A percentile compares a stretch with the other conserved stretches of the same genome.
phyloP scores from a whole-genome alignment of 208 protist genomes.

The Wallacemonas sp. region DNA sequence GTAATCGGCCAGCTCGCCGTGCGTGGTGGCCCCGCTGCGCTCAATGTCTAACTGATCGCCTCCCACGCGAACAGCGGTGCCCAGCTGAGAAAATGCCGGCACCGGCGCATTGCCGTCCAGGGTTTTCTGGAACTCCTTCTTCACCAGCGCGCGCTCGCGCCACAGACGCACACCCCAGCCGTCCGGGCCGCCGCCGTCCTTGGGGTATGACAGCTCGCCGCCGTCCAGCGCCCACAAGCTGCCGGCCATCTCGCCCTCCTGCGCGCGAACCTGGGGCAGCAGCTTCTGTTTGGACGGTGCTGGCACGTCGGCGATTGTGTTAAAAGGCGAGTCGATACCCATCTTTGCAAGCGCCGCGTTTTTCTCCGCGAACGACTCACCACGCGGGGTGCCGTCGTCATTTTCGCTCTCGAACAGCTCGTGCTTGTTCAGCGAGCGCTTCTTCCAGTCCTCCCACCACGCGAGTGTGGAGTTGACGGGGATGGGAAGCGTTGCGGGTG shows the following conservation, averaged over 20 bases:
- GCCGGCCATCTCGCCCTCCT: slow-evolving; percentile 78
- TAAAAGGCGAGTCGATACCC: slow-evolving; percentile 77
- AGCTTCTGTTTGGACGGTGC: slow-evolving; percentile 50
- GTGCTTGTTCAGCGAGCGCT: slow-evolving; percentile 78
- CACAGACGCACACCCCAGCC: slow-evolving; percentile 87
- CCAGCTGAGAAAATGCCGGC: slow-evolving; percentile 56
- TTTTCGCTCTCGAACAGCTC: slow-evolving; percentile 83
- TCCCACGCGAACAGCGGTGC: slow-evolving; percentile 56
- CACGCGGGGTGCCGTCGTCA: slow-evolving; percentile 79
- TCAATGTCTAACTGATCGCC: slow-evolving; percentile 88
- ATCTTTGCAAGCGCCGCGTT: slow-evolving; percentile 79
- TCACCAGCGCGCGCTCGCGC: slow-evolving; percentile 78
- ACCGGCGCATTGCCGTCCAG: slow-evolving; percentile 48
- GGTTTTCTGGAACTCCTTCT: slow-evolving; percentile 64
- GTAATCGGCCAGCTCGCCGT: slow-evolving; percentile 76
- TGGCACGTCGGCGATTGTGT: slow-evolving; percentile 64
- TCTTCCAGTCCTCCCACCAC: slow-evolving; percentile 89
- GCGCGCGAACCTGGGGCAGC: slow-evolving; percentile 57
- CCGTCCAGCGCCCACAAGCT: slow-evolving; percentile 86
- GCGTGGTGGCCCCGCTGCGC: slow-evolving; percentile 54
- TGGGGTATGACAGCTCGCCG: slow-evolving; percentile 85
- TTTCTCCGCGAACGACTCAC: slow-evolving; percentile 84
- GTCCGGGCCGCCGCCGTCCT: slow-evolving; percentile 74
- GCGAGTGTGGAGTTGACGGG: slow-evolving; percentile 64
- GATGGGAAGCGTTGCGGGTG: slow-evolving; percentile 49